phyloP scores from a whole-genome alignment of 176 grass and related monocot genomes.

The Zea mays region Zm-B73-REFERENCE-NAM-5.0 NC_050096.1:118155001-118155500 shows the following conservation, averaged over 20 bases:
- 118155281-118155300: conserved; percentile 89
- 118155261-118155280: conserved; percentile 77
- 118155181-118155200: background rate
- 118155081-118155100: too few relatives aligned
- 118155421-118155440: background rate
- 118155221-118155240: background rate
- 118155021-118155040: too few relatives aligned
- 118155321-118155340: conserved; percentile 72
- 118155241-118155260: background rate
- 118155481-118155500: background rate
- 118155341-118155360: conserved; percentile 83
- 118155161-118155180: too few relatives aligned
- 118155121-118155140: too few relatives aligned
- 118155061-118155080: too few relatives aligned
- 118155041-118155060: too few relatives aligned
- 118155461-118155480: background rate
- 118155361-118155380: conserved; percentile 59
- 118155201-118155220: background rate
- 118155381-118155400: conserved; percentile 69
- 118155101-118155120: too few relatives aligned
- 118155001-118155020: too few relatives aligned
- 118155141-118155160: too few relatives aligned
- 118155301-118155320: conserved; percentile 71
- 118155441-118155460: conserved; percentile 5
- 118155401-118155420: conserved; percentile 14